phyloP scores from a whole-genome alignment of 495 filamentous ascomycete genomes.

The Pyrenula aspistea region DNA sequence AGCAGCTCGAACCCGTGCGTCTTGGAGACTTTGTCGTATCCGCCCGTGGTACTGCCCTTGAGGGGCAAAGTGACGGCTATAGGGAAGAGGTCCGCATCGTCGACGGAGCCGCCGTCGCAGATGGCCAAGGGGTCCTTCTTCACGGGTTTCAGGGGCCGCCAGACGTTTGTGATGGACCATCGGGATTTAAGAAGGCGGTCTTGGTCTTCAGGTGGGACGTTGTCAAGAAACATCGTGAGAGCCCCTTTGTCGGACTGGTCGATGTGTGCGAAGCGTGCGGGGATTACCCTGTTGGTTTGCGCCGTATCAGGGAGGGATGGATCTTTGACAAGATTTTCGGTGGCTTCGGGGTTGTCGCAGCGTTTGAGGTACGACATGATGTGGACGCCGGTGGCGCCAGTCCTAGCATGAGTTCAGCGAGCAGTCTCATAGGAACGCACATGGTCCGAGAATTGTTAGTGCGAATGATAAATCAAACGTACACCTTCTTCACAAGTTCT shows the following conservation, averaged over 20 bases:
- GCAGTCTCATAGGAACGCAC: neutral
- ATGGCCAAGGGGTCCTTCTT: constrained; percentile 40
- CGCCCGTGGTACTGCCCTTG: constrained; percentile 3
- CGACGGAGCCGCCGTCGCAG: constrained; percentile 16
- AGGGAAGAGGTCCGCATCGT: constrained; percentile 3
- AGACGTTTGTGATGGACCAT: constrained; percentile 53
- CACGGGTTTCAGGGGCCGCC: constrained; percentile 48
- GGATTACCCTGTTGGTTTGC: neutral
- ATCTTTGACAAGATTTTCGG: neutral
- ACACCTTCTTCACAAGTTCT: neutral
- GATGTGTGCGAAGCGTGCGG: neutral
- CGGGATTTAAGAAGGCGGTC: constrained; percentile 37
- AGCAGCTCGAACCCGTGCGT: constrained; percentile 4
- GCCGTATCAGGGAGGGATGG: neutral
- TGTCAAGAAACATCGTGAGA: neutral
- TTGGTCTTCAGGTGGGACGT: constrained; percentile 25
- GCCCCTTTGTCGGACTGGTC: neutral
- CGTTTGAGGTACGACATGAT: neutral
- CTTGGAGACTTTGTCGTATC: constrained; percentile 3
- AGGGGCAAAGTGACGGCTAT: neutral
- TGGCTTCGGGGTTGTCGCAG: neutral
- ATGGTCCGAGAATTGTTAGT: neutral
- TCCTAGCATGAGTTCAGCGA: neutral
- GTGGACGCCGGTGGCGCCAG: neutral
- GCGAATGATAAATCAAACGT: neutral